A percentile compares a stretch with the other conserved stretches of the same genome.
phyloP scores from a whole-genome alignment of 2,329 filamentous ascomycete genomes.

The Madurella fahalii region DNA sequence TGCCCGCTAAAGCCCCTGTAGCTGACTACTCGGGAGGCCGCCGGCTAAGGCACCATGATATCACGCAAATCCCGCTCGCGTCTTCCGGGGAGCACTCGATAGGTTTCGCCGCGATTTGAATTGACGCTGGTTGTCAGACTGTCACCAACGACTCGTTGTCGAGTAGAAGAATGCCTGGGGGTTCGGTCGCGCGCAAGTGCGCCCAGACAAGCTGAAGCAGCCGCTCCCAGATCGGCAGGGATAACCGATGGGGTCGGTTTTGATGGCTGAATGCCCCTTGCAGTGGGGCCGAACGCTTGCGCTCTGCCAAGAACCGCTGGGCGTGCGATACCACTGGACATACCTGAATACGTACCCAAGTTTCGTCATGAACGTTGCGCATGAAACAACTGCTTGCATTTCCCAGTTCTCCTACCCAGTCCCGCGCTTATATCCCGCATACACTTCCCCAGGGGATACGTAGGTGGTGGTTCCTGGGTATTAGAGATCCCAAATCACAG shows the following conservation, averaged over 20 bases:
- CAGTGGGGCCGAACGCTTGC: not conserved
- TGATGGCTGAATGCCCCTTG: constrained; percentile 6
- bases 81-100: not conserved
- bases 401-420: not conserved
- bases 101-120: not conserved
- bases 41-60: constrained; percentile 9
- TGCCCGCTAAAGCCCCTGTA: constrained; percentile 7
- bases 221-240: constrained; percentile 5
- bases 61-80: not conserved
- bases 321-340: too few relatives aligned
- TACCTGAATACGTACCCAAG: not conserved
- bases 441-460: too few relatives aligned
- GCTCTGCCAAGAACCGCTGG: not conserved
- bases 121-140: not conserved
- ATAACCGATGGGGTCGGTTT: not conserved
- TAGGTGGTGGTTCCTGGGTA: too few relatives aligned
- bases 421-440: too few relatives aligned
- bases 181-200: too few relatives aligned
- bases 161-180: too few relatives aligned
- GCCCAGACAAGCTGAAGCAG: constrained; percentile 2
- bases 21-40: constrained; percentile 2
- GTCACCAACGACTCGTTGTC: not conserved
- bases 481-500: not conserved
- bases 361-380: not conserved
- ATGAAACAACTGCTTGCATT: not conserved